Evolutionary conservation across 768 basidiomycete genomes (phyloP).

Genomic region (Paxillus rubicundulus): DNA sequence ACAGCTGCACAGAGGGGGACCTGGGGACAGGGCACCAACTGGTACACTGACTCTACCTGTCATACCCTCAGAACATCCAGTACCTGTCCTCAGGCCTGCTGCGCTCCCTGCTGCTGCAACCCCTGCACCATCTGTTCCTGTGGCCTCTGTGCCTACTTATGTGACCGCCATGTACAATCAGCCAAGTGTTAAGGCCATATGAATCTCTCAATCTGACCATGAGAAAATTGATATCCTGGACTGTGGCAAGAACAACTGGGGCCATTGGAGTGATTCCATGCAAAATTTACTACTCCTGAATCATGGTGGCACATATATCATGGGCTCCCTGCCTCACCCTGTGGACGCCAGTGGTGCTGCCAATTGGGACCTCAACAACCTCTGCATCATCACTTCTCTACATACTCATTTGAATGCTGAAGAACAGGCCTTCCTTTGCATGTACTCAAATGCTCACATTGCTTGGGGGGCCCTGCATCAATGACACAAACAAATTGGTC

Average conservation of each 20-base stretch:
- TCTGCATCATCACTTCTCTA: slow-evolving; percentile 1
- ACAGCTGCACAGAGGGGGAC: too few species aligned
- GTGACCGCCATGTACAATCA: too few species aligned
- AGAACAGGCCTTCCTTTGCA: neutral
- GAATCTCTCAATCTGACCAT: neutral
- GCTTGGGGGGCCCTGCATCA: slow-evolving; percentile 12
- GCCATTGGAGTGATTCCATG: neutral
- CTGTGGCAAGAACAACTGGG: slow-evolving; percentile 1
- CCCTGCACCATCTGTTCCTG: too few species aligned
- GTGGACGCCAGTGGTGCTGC: neutral
- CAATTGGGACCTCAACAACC: slow-evolving; percentile 8
- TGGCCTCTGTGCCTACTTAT: too few species aligned
- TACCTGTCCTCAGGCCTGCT: neutral
- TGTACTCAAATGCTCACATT: neutral
- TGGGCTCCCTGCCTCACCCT: neutral
- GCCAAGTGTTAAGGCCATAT: neutral
- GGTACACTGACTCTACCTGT: too few species aligned
- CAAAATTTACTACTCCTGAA: neutral
- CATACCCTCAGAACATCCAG: too few species aligned
- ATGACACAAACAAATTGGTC: slow-evolving; percentile 17
- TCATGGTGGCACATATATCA: neutral
- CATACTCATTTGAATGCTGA: neutral
- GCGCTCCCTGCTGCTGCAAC: neutral
- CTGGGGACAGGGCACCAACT: too few species aligned
- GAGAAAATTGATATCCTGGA: neutral